phyloP scores from a whole-genome alignment of 2,329 filamentous ascomycete genomes.

The Cytospora paraplurivora region DNA sequence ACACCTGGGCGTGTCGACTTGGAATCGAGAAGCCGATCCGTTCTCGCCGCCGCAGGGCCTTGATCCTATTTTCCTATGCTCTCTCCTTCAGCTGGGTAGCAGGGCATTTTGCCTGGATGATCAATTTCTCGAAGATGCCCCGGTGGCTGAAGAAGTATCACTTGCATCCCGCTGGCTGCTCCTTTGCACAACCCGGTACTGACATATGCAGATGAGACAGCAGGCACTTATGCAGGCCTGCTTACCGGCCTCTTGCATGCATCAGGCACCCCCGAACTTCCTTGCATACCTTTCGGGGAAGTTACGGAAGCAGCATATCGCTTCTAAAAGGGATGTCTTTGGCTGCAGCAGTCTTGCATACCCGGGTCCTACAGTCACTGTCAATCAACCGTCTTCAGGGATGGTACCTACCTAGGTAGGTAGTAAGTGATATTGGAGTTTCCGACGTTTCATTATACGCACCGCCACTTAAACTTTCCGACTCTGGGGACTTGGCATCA shows the following conservation, averaged over 20 bases:
- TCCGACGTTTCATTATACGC: too few relatives aligned
- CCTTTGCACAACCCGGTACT: too few relatives aligned
- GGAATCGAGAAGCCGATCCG: neutral
- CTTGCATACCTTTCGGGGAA: slow-evolving; percentile 10
- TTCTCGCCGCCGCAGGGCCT: neutral
- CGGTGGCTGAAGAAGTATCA: too few relatives aligned
- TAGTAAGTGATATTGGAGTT: too few relatives aligned
- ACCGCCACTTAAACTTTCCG: neutral
- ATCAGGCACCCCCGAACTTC: slow-evolving; percentile 8
- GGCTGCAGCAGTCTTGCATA: neutral
- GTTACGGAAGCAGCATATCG: slow-evolving; percentile 1
- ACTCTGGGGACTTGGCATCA: neutral
- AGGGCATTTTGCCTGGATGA: neutral
- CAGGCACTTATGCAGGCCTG: neutral
- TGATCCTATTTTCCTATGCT: too few relatives aligned
- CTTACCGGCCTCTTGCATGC: slow-evolving; percentile 9
- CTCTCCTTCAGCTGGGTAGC: neutral
- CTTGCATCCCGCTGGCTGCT: too few relatives aligned
- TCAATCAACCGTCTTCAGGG: neutral
- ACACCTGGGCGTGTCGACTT: slow-evolving; percentile 3
- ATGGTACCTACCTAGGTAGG: too few relatives aligned
- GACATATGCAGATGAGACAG: too few relatives aligned
- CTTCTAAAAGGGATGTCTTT: neutral
- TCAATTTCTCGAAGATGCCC: too few relatives aligned
- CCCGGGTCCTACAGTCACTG: neutral